Conservation (phyloP, 331 rosid species). For the Telfairia occidentalis region DNA sequence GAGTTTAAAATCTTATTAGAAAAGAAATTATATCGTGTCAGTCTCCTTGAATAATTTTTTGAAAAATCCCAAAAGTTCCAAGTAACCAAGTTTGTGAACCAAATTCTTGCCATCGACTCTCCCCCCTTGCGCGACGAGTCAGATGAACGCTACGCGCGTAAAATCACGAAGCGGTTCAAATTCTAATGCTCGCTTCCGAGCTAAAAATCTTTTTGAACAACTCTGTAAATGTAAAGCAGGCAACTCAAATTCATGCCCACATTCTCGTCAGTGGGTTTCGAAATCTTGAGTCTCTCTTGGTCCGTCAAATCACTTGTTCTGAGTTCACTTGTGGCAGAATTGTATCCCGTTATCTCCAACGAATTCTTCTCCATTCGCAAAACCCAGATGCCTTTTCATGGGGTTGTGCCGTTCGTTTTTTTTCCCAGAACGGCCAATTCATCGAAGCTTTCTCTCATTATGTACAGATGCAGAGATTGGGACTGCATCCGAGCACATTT, state of each 20-base stretch:
- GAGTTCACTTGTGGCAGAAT: conserved; percentile 9
- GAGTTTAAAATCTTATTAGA: too few species aligned
- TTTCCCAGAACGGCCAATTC: conserved; percentile 56
- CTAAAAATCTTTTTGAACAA: conserved; percentile 11
- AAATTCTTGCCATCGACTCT: neutral
- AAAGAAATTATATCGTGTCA: too few species aligned
- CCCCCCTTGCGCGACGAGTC: neutral
- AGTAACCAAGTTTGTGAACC: too few species aligned
- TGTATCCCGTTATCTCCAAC: conserved; percentile 30
- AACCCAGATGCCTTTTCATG: conserved; percentile 58
- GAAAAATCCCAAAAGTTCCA: too few species aligned
- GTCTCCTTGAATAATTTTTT: too few species aligned
- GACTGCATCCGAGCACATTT: conserved; percentile 43
- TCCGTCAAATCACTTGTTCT: conserved; percentile 19
- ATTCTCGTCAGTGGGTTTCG: conserved; percentile 15
- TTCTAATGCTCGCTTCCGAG: conserved; percentile 13
- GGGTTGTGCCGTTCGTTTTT: conserved; percentile 59
- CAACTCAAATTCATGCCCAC: conserved; percentile 23
- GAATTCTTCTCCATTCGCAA: conserved; percentile 30
- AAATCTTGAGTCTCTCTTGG: conserved; percentile 17
- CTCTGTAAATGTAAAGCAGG: conserved; percentile 13
- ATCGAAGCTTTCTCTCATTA: conserved; percentile 44
- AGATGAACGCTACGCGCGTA: neutral
- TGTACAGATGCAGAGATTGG: conserved; percentile 45
- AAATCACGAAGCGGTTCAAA: neutral